Base-by-base conservation (phyloP, 1,284 basidiomycete species). In the Trichosporon asahii region DNA sequence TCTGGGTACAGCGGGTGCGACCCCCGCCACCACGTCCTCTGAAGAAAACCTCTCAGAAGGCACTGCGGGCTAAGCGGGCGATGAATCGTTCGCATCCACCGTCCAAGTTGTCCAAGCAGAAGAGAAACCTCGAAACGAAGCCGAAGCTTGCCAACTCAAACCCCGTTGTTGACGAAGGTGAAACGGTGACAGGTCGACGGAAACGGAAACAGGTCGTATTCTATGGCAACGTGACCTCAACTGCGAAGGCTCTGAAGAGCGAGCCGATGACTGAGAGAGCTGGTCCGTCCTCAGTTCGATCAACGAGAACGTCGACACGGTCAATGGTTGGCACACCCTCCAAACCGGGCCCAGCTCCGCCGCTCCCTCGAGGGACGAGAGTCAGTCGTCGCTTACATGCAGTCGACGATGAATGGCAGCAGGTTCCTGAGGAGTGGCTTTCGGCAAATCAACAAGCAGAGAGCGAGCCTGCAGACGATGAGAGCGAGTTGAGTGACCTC, bases 1-100 rank as follows among this genome's bases (percentile, higher is more conserved):
- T 88, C 11, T 88, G 87, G 87, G 77, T 87, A 15, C 85, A 87
- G 71, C 82, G 85, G 27, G 76, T 82, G 8, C 80, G 78, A 3
- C 77, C 77, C 27, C 60, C 53, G 1, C 69, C 73, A 14, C 77
- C 76, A 29, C 73, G 77, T 18, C 74, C 77, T 1, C 67, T 72
- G 2, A 82, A 82, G 67, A 79, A 79, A 71, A 67, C 78, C 3
- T 78, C 78, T 0, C 73, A 70, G 3, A 82, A 80, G 71, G 76
- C 79, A 40, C 80, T 79, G 63, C 66, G 71, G 11, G 74, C 76
- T 0, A 66, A 76, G 31, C 79, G 66, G 49, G 74, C 49, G 37
- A 68, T 27, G 64, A 76, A 46, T 55, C 72, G 29, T 35, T 46
- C 25, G 29, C 44, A 21, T 1, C 70, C 66, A n/a, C 65, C 44